Percentiles rank a stretch among this genome's conserved stretches.
Evolutionary conservation across 2,329 filamentous ascomycete genomes (phyloP).

Genomic region (Ascochyta lentis): DNA sequence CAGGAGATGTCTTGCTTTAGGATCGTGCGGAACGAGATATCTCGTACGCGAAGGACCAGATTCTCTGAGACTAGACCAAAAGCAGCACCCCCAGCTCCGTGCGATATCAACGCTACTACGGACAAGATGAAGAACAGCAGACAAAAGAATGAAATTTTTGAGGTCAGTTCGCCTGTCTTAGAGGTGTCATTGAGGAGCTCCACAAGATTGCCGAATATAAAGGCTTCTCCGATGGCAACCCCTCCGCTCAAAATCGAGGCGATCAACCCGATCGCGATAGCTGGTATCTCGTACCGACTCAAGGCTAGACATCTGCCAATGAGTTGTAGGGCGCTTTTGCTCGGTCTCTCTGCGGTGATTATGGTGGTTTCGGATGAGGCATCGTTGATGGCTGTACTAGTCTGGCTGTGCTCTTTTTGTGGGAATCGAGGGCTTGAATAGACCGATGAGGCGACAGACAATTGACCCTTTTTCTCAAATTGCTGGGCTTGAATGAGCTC

Average conservation of each 20-base stretch:
- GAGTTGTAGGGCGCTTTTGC: constrained; percentile 25
- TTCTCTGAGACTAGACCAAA: constrained; percentile 58
- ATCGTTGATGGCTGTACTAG: constrained; percentile 1
- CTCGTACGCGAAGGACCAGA: constrained; percentile 53
- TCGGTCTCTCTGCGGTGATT: constrained; percentile 1
- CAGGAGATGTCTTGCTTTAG: constrained; percentile 63
- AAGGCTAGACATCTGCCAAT: constrained; percentile 34
- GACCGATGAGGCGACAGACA: constrained; percentile 32
- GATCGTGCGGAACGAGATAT: constrained; percentile 58
- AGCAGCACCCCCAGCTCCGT: constrained; percentile 53
- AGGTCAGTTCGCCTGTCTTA: constrained; percentile 25
- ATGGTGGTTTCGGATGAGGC: background rate
- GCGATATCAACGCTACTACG: constrained; percentile 56
- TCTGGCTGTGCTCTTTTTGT: constrained; percentile 20
- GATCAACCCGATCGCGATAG: constrained; percentile 52
- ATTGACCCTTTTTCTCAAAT: constrained; percentile 38
- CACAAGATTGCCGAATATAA: constrained; percentile 42
- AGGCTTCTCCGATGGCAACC: constrained; percentile 62
- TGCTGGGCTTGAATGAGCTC: constrained; percentile 45
- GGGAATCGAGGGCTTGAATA: constrained; percentile 23
- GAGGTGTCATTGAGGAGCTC: constrained; percentile 39
- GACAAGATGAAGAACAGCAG: constrained; percentile 62
- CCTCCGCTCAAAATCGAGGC: constrained; percentile 56
- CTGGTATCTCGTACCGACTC: constrained; percentile 48
- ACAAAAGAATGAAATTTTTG: constrained; percentile 52